Evolutionary conservation across 2,329 filamentous ascomycete genomes (phyloP).

Genomic region (Cladophialophora psammophila): DNA sequence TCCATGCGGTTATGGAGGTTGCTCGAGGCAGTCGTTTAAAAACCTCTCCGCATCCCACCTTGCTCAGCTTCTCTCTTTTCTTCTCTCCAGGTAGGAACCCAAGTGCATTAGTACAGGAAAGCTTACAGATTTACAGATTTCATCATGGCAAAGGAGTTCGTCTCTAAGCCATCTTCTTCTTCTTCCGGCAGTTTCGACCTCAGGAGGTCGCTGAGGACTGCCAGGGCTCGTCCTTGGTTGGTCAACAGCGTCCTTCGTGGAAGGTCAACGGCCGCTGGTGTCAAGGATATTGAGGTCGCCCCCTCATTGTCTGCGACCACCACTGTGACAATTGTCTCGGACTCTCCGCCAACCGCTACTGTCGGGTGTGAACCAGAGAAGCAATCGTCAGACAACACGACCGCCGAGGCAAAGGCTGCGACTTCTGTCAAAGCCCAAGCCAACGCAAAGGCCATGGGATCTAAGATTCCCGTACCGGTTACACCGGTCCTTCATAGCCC

Average conservation of each 20-base stretch:
- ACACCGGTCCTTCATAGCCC: constrained; percentile 14
- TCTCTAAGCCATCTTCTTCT: constrained; percentile 17
- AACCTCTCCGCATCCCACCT: not conserved
- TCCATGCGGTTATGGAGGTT: not conserved
- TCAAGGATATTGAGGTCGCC: constrained; percentile 26
- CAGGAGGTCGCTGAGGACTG: constrained; percentile 29
- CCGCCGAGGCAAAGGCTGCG: constrained; percentile 19
- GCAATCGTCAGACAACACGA: constrained; percentile 19
- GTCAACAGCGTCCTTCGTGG: constrained; percentile 32
- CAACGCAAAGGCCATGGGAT: constrained; percentile 18
- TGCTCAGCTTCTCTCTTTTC: not conserved
- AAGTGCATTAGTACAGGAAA: not conserved
- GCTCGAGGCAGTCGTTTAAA: not conserved
- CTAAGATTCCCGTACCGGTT: constrained; percentile 26
- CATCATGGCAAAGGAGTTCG: constrained; percentile 17
- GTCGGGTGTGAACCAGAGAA: constrained; percentile 17
- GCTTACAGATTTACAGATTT: not conserved
- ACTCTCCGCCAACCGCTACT: constrained; percentile 16
- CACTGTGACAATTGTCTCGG: constrained; percentile 31
- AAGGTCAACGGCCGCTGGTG: constrained; percentile 25
- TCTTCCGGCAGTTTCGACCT: constrained; percentile 22
- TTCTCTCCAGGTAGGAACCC: not conserved
- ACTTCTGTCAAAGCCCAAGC: constrained; percentile 25
- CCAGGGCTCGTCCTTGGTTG: constrained; percentile 36
- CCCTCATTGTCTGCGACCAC: constrained; percentile 21